These are phyloP conservation scores for Lasiodiplodia gonubiensis DNA, from an alignment of 2,329 filamentous ascomycete species.

Conservation along the genomic window DNA sequence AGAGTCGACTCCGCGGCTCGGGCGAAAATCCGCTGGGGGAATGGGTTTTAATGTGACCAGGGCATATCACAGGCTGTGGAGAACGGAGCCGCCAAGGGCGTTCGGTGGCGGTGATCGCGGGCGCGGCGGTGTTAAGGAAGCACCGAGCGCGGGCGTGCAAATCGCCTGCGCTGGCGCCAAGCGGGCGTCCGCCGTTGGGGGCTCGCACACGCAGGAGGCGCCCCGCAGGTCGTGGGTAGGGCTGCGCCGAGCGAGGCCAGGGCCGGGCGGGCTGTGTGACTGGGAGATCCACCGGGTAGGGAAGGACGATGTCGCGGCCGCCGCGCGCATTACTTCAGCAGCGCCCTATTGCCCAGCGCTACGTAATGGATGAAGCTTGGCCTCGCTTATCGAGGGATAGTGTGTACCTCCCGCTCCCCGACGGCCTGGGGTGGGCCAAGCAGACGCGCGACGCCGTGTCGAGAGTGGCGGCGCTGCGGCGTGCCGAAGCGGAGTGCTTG, in stretches of 20 bases:
- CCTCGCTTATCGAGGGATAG: constrained; percentile 27
- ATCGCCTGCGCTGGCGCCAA: constrained; percentile 6
- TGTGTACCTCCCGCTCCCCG: constrained; percentile 21
- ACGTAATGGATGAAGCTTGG: constrained; percentile 27
- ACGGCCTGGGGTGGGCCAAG: constrained; percentile 23
- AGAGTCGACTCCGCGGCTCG: constrained; percentile 24
- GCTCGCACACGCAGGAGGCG: constrained; percentile 10
- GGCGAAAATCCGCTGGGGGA: constrained; percentile 26
- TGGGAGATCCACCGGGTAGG: constrained; percentile 24
- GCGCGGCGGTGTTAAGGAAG: constrained; percentile 28
- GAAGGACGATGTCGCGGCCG: constrained; percentile 23
- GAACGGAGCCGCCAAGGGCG: constrained; percentile 27
- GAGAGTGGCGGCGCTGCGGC: constrained; percentile 16
- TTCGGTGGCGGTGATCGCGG: constrained; percentile 28
- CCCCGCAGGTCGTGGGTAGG: constrained; percentile 27
- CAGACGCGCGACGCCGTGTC: neutral
- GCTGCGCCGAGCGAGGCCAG: constrained; percentile 24
- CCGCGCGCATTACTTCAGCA: constrained; percentile 16
- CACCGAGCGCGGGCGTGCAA: constrained; percentile 20
- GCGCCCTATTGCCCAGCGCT: constrained; percentile 21
- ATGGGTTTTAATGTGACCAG: constrained; percentile 27
- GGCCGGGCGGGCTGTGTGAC: constrained; percentile 21
- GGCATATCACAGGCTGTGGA: constrained; percentile 29
- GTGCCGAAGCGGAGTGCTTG: constrained; percentile 23
- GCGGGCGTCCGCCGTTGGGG: constrained; percentile 15